Conservation (phyloP, 805 yeast genomes). For the Pichia kluyveri region DNA sequence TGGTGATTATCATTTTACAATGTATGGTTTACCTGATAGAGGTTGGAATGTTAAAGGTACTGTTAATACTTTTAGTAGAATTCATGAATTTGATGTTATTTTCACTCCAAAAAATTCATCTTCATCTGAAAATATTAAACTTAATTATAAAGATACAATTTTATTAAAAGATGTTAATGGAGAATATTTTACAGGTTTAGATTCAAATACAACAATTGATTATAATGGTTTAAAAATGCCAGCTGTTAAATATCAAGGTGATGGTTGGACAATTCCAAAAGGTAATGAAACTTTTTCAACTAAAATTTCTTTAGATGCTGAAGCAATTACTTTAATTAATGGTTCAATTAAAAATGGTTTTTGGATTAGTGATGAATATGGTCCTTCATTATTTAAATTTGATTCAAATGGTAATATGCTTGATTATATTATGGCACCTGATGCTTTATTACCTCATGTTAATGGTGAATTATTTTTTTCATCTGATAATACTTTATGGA, state of each 20-base stretch:
- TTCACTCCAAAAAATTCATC: slow-evolving; percentile 20
- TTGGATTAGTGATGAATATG: slow-evolving; percentile 28
- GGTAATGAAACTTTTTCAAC: slow-evolving; percentile 16
- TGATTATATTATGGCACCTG: slow-evolving; percentile 23
- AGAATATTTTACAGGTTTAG: slow-evolving; percentile 21
- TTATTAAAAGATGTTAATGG: slow-evolving; percentile 25
- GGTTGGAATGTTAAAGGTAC: slow-evolving; percentile 28
- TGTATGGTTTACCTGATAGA: slow-evolving; percentile 26
- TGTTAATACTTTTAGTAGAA: slow-evolving; percentile 20
- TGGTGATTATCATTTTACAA: slow-evolving; percentile 21
- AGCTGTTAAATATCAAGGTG: slow-evolving; percentile 21
- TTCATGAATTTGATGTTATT: slow-evolving; percentile 17
- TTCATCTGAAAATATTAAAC: slow-evolving; percentile 15
- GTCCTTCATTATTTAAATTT: slow-evolving; percentile 24
- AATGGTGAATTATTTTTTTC: slow-evolving; percentile 17
- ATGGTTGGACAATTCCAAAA: slow-evolving; percentile 23
- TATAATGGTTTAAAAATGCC: slow-evolving; percentile 21
- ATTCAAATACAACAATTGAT: slow-evolving; percentile 20
- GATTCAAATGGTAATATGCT: slow-evolving; percentile 18
- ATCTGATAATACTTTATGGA: slow-evolving; percentile 22
- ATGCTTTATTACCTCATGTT: slow-evolving; percentile 22
- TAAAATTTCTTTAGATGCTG: slow-evolving; percentile 24
- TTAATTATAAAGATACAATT: slow-evolving; percentile 23
- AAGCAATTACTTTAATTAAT: slow-evolving; percentile 19
- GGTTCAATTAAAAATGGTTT: slow-evolving; percentile 25